Base-by-base conservation (phyloP, 192 early-diverging fungal genomes). In the Obelidium mucronatum region DNA sequence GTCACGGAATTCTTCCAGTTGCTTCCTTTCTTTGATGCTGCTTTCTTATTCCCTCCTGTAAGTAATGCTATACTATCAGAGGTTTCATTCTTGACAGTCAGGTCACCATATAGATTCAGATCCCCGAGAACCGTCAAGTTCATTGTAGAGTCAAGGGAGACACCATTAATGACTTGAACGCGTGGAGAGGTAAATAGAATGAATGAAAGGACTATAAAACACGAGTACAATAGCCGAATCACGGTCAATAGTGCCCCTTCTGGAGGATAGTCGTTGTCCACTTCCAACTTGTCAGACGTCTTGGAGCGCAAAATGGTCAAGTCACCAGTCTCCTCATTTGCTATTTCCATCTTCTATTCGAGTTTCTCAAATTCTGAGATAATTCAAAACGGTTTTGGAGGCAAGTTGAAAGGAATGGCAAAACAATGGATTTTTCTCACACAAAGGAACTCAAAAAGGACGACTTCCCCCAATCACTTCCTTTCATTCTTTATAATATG, bases 171-270 rank as follows among this genome's bases (percentile, higher is more conserved):
- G 26, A 72, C 33, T 64, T 64, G 58, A 0, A 35, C 24, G 24
- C 58, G 62, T 40, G 74, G 74, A 8, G 53, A 66, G 15, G 74
- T 76, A 19, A 66, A 52, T 15, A 76, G 26, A 33, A 66, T 55
- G 65, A 76, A 67, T 4, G 64, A 67, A 28, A 76, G 63, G 35
- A 76, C 53, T 53, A 66, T 76, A 52, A 76, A 76, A 48, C 61
- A 63, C 8, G 64, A 56, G 40, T 66, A 56, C 13, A 76, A 52
- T 11, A 76, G 33, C 51, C 74, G 61, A 30, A 76, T 56, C 26
- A 64, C 61, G 52, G 61, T 76, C 34, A 76, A 22, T 6, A 76
- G 65, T 36, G 65, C 37, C 44, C 33, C 40, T 40, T 76, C 61
- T 1, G 34, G 19, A 15, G 40, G 35, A 34, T 53, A 31, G 24